Evolutionary conservation across 768 basidiomycete genomes (phyloP), one percentile per base, ranked within the genome.

Genomic region (Termitomyces sp.): DNA sequence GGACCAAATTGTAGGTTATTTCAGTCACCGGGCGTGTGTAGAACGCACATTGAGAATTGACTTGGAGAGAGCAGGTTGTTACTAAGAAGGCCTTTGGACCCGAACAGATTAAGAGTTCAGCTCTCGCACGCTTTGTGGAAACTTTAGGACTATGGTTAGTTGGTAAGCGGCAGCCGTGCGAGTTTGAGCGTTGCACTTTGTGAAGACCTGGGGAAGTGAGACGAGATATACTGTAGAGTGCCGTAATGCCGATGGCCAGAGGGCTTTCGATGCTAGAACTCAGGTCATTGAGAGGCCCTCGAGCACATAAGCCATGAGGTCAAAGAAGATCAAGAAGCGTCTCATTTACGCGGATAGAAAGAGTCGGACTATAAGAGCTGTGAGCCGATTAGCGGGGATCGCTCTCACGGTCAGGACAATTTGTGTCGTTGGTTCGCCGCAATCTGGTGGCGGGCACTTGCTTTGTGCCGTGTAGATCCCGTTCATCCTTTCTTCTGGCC

Each of bases 331-430:
- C 54, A 48, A 48, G 54, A 49, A 55, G 53, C 21, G 9, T 8
- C 45, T 44, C 30, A 55, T 49, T 55, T 43, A 55, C 38, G 46
- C 34, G 35, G 19, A 45, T 22, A 41, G 21, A 22, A 21, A 21
- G 11, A 19, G 40, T 42, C 11, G 45, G 47, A 41, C 53, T 32
- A 50, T 51, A 51, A 54, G 46, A 46, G 49, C 26, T 21, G 30
- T n/a, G 35, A 35, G n/a, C 49, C 24, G 50, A 37, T 41, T 41
- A 50, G 54, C 47, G 32, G 41, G 37, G 14, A 44, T 45, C 35
- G 21, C 28, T 60, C 58, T 53, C 58, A 56, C 58, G 58, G 58
- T 57, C 55, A 60, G 58, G 47, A 59, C 40, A 46, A 55, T 22
- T 51, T 47, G 46, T 45, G 28, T 24, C 1, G 55, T 41, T 40